These are phyloP conservation scores for Pseudogymnoascus sp. DNA, from an alignment of 2,329 filamentous ascomycete species.

Conservation along the genomic window DNA sequence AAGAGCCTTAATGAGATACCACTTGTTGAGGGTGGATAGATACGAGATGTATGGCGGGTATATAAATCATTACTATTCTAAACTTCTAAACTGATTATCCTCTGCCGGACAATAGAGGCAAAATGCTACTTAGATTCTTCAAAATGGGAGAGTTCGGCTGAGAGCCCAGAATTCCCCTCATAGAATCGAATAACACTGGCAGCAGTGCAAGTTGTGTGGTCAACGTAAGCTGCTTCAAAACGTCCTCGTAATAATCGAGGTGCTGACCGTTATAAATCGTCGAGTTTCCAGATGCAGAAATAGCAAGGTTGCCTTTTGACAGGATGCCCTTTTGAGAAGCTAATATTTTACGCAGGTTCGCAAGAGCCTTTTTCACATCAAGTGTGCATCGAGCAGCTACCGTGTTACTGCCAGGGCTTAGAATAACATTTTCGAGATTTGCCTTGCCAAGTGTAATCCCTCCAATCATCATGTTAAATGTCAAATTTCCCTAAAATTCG, in stretches of 20 bases:
- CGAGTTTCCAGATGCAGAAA: constrained; percentile 8
- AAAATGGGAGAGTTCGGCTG: too few species aligned
- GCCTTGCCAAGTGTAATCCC: not conserved
- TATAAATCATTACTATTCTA: not conserved
- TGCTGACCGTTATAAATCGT: constrained; percentile 5
- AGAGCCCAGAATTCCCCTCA: not conserved
- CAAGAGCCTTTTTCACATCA: not conserved
- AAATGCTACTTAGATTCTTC: not conserved
- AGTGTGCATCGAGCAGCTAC: not conserved
- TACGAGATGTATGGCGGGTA: not conserved
- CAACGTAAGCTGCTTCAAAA: not conserved
- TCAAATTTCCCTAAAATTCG: not conserved
- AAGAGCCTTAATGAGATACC: not conserved
- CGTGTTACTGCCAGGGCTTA: not conserved
- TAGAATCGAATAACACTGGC: not conserved
- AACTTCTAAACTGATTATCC: not conserved
- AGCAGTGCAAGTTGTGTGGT: not conserved
- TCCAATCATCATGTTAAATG: not conserved
- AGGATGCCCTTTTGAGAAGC: not conserved
- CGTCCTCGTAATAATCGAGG: constrained; percentile 3
- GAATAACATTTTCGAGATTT: not conserved
- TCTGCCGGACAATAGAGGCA: not conserved
- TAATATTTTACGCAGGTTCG: not conserved
- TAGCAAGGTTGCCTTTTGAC: not conserved
- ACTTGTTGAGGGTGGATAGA: not conserved